Evolutionary conservation across 306 rosid species (phyloP).

Genomic region (Carpinus viminea): DNA sequence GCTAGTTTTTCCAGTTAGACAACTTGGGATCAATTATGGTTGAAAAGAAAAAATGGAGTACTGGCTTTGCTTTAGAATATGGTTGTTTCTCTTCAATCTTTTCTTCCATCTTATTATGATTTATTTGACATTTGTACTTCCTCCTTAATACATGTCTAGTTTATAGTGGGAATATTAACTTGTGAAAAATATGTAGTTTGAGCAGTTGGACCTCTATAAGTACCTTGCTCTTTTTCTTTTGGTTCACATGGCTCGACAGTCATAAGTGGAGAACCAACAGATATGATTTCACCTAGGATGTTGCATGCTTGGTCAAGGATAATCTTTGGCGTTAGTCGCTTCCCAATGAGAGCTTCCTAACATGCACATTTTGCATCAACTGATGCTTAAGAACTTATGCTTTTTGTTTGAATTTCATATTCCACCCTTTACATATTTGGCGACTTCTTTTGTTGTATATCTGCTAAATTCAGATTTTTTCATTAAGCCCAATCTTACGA

Average conservation of each 20-base stretch:
- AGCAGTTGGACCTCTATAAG: not conserved
- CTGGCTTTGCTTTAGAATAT: not conserved
- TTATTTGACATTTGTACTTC: not conserved
- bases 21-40: not conserved
- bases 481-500: slow-evolving; percentile 7
- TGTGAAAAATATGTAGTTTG: not conserved
- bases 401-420: not conserved
- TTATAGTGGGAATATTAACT: not conserved
- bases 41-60: not conserved
- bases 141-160: not conserved
- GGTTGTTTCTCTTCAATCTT: not conserved
- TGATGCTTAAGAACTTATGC: not conserved
- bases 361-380: not conserved
- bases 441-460: not conserved
- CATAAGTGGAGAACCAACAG: not conserved
- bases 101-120: not conserved
- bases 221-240: not conserved
- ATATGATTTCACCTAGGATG: not conserved
- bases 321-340: not conserved
- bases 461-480: not conserved
- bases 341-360: not conserved
- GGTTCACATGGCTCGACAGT: not conserved
- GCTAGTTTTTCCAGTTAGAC: not conserved
- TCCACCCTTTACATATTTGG: not conserved
- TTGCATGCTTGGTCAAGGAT: not conserved